phyloP scores from a whole-genome alignment of 202 grass and related monocot species.

The Bolboschoenoplectus hybrid region DNA sequence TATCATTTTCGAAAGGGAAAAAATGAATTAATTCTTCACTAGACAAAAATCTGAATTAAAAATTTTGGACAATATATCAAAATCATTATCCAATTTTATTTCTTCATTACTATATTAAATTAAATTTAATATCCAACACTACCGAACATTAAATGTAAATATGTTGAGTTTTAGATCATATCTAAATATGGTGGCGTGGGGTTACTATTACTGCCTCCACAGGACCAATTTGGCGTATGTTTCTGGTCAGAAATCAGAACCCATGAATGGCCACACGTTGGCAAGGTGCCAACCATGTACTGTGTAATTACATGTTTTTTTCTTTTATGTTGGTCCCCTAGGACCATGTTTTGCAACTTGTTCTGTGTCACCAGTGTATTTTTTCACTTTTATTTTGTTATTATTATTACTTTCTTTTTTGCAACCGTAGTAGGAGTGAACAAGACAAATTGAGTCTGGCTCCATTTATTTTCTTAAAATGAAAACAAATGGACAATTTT shows the following conservation, averaged over 20 bases:
- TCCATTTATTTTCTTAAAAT: background rate
- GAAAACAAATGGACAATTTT: too few species aligned
- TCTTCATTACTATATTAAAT: too few species aligned
- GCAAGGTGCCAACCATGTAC: constrained; percentile 7
- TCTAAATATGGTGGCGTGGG: too few species aligned
- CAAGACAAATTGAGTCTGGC: background rate
- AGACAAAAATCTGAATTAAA: too few species aligned
- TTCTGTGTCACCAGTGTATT: background rate
- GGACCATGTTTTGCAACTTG: background rate
- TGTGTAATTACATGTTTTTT: background rate
- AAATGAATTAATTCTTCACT: too few species aligned
- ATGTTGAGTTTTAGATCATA: too few species aligned
- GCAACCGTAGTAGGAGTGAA: background rate
- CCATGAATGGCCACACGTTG: background rate
- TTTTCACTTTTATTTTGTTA: background rate
- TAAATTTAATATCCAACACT: too few species aligned
- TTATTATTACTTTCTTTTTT: background rate
- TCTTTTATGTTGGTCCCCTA: background rate
- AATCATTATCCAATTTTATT: too few species aligned
- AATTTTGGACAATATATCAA: too few species aligned
- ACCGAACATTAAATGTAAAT: too few species aligned
- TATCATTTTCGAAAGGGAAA: too few species aligned
- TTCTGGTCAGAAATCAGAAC: constrained; percentile 1
- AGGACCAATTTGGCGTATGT: background rate
- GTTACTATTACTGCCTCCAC: background rate